phyloP scores from a whole-genome alignment of 768 basidiomycete species.

The Phallus indusiatus region DNA sequence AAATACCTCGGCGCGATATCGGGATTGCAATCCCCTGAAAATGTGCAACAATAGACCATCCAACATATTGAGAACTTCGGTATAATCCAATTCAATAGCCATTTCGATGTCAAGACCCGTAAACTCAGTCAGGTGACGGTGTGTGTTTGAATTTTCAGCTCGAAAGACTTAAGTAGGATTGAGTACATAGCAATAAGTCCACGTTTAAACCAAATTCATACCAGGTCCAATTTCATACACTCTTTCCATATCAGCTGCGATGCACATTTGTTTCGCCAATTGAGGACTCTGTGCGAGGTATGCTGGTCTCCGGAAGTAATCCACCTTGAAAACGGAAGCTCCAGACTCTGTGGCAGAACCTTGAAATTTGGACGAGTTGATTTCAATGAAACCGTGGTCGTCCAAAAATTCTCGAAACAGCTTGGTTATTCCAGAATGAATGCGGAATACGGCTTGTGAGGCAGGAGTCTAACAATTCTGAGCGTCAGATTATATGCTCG shows the following conservation, averaged over 20 bases:
- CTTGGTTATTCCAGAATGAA: conserved; percentile 33
- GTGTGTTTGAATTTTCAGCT: conserved; percentile 43
- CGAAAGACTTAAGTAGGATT: conserved; percentile 29
- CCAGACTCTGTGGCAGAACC: conserved; percentile 43
- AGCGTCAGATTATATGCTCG: neutral
- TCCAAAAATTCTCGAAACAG: conserved; percentile 37
- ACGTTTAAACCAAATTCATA: neutral
- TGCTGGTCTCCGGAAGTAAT: conserved; percentile 39
- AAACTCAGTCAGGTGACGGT: conserved; percentile 48
- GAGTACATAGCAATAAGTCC: neutral
- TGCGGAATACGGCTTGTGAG: conserved; percentile 40
- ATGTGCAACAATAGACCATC: conserved; percentile 35
- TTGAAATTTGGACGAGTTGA: conserved; percentile 45
- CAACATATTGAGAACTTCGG: conserved; percentile 37
- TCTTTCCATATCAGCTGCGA: conserved; percentile 41
- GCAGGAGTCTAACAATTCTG: conserved; percentile 25
- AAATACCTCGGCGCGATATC: conserved; percentile 17
- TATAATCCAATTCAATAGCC: conserved; percentile 41
- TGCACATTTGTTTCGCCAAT: conserved; percentile 47
- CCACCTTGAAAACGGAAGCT: conserved; percentile 42
- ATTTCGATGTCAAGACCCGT: conserved; percentile 48
- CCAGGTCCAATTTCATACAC: conserved; percentile 40
- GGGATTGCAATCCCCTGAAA: conserved; percentile 32
- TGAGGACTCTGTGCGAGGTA: conserved; percentile 47
- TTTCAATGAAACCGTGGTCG: conserved; percentile 35